Evolutionary conservation across 176 grass and related monocot genomes (phyloP), one percentile per base, ranked within the genome.

Genomic region (Cenchrus purpureus): DNA sequence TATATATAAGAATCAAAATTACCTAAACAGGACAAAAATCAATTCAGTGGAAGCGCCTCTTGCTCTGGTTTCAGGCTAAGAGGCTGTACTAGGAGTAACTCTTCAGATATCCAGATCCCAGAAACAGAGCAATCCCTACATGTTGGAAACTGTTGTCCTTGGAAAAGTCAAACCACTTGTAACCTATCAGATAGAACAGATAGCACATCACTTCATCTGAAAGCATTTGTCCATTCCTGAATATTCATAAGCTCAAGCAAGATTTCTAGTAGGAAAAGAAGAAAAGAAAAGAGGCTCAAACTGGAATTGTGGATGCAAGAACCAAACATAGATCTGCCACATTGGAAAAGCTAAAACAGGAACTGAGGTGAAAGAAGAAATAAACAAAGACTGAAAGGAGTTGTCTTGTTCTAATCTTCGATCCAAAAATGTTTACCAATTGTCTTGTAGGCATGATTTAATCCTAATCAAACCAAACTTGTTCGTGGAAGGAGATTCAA

Each of bases 111-210:
- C 10, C 17, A 72, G 70, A 17, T 61, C 65, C 22, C 28, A 56
- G 29, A 31, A 72, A 71, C 25, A 49, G 55, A 55, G 71, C 65
- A 79, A 68, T 45, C 8, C 60, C 10, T 63, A 77, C 12, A 78
- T 19, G 48, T 4, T 86, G 67, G 68, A 73, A 76, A 46, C 20
- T 55, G 64, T 10, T 79, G 42, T 57, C 10, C 34, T 74, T 43
- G 6, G 74, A 58, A 68, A 68, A 68, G 51, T 77, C 73, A 85
- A 57, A 81, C 6, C 32, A 31, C 85, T 57, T 68, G 17, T 65
- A 48, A 73, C 32, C 22, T 44, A 16, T 65, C n/a, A 57, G 34
- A 66, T 73, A 51, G 14, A 65, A 57, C 69, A 64, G 68, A 86
- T 72, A 31, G 32, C 46, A 80, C 48, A 54, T 19, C 46, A 69